phyloP scores from a whole-genome alignment of 352 stramenopile genomes.

The Phytophthora syringae region DNA sequence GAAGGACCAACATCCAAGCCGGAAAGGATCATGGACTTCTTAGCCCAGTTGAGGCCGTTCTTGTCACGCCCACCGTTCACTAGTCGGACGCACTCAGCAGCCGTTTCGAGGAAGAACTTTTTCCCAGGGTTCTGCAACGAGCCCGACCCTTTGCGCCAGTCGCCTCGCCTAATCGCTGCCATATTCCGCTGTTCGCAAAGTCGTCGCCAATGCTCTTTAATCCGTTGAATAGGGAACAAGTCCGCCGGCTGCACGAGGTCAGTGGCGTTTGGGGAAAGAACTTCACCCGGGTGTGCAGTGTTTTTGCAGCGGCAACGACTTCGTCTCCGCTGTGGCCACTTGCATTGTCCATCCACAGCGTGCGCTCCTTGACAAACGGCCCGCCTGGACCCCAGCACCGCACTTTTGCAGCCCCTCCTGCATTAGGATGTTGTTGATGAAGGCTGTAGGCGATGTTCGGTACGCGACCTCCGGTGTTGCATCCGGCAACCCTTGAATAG shows the following conservation, averaged over 20 bases:
- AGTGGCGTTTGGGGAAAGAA: conserved; percentile 7
- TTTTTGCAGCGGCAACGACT: background rate
- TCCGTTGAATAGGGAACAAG: background rate
- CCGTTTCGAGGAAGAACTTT: too few species aligned
- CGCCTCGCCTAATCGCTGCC: background rate
- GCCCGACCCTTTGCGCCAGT: background rate
- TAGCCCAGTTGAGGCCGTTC: background rate
- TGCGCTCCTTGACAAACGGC: background rate
- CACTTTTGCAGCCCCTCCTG: too few species aligned
- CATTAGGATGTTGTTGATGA: too few species aligned
- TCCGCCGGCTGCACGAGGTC: conserved; percentile 2
- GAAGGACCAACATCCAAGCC: background rate
- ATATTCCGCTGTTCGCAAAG: background rate
- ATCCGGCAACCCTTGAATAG: too few species aligned
- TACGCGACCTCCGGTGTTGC: too few species aligned
- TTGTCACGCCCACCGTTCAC: background rate
- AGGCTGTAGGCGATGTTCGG: too few species aligned
- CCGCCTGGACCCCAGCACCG: conserved; percentile 6
- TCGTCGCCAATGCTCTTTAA: background rate
- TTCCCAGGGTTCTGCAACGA: background rate
- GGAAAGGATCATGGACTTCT: conserved; percentile 2
- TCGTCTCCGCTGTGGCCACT: background rate
- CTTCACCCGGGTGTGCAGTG: background rate
- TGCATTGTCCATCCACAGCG: conserved; percentile 8
- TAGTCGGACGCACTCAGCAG: background rate